Conservation (phyloP, 164 flowering plant genomes). For the Pachysandra terminalis region DNA sequence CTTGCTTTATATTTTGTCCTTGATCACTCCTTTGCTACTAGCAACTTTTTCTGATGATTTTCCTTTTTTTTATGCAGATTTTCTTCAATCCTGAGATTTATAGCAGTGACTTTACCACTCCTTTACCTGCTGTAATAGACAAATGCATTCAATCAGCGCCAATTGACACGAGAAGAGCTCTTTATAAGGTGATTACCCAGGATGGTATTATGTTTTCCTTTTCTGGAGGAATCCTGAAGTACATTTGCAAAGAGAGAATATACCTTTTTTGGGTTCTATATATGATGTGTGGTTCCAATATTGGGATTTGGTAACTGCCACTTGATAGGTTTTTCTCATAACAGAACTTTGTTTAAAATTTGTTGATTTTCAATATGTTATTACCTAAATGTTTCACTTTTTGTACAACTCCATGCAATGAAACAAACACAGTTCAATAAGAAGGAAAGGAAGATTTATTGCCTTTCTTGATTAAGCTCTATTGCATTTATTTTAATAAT, state of each 20-base stretch:
- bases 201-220: background rate
- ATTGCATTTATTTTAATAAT: no score
- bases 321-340: background rate
- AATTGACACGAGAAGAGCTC: constrained; percentile 94
- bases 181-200: constrained; percentile 65
- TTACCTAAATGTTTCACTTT: no score
- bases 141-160: constrained; percentile 98
- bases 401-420: no score
- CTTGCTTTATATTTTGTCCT: background rate
- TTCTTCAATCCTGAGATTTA: constrained; percentile 96
- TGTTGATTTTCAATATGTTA: no score
- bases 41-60: constrained; percentile 11
- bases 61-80: constrained; percentile 44
- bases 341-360: background rate
- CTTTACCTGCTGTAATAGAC: constrained; percentile 89
- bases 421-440: no score
- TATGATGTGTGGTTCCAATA: background rate
- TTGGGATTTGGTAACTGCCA: background rate
- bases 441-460: no score
- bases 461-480: no score
- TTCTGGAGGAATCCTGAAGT: background rate
- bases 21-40: background rate
- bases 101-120: constrained; percentile 63
- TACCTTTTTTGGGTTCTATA: background rate
- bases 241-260: background rate